Base-by-base conservation (phyloP, 1,139 yeast genomes). In the Sugiyamaella pinicola region DNA sequence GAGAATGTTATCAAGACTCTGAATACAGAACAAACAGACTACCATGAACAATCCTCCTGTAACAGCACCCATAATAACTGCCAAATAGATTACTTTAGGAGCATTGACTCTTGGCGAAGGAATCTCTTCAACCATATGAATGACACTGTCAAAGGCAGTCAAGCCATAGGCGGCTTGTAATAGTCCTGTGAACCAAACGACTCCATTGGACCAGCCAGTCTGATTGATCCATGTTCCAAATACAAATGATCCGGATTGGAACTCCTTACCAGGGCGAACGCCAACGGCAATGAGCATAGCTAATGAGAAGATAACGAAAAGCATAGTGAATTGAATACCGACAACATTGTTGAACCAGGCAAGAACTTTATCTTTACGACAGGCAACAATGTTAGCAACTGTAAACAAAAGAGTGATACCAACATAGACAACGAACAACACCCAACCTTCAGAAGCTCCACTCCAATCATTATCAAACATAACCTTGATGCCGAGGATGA, bases 71-170 rank as follows among this genome's bases (percentile, higher is more conserved):
- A 87, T 76, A 42, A 82, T 33, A 2, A 86, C 86, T 1, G 95
- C 81, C 52, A 80, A 75, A 1, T 84, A 71, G 63, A 87, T 81
- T 4, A 95, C 95, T 59, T 79, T 80, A 15, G 96, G 91, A 66
- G 87, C 83, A 55, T 83, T 84, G 54, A 74, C 78, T 64, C 87
- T 91, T 0, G 96, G 93, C 34, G 75, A 75, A 58, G 83, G 82
- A 10, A 87, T 93, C 69, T 87, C 96, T 65, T 87, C 96, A 42
- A 90, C 83, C 76, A 87, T 79, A 4, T 93, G 83, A 19, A 87
- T 86, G 29, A 87, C 74, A 81, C 87, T 82, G 21, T 95, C 95
- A 67, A 85, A 87, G 0, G 95, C 95, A 57, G 88, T 87, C 61
- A 87, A 73, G 19, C 93, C 86, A 67, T 86, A 86, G 31, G 88